Evolutionary conservation across 2,329 filamentous ascomycete genomes (phyloP), one percentile per base, ranked within the genome.

Genomic region (Herpotrichia juniperi): DNA sequence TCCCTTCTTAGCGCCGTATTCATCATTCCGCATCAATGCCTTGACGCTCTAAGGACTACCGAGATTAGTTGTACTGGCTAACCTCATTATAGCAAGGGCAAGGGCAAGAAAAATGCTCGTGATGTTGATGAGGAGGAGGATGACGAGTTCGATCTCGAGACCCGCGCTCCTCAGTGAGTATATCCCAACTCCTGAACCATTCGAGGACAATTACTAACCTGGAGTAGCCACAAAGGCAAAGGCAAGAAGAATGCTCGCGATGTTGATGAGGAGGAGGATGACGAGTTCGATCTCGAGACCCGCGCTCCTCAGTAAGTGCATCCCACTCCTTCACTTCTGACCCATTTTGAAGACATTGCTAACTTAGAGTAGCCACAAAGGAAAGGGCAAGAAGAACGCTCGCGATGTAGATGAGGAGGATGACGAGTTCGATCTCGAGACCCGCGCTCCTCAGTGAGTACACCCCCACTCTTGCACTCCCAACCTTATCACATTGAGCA

Each of bases 171-270:
- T 32, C 60, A 61, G 26, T 28, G 26, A 28, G 26, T 10, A 24
- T 17, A 17, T 9, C 9, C 9, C 14, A 2, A 22, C 8, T 42
- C 12, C 16, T 16, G 14, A 16, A 17, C 16, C n/a, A n/a, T n/a
- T n/a, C n/a, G n/a, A n/a, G n/a, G n/a, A n/a, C n/a, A n/a, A n/a
- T n/a, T n/a, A n/a, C n/a, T n/a, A n/a, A n/a, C n/a, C n/a, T n/a
- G n/a, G n/a, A n/a, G n/a, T n/a, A n/a, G n/a, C 25, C 61, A 60
- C 42, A 52, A 48, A 17, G 61, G 61, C 43, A 59, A 58, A 25
- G 61, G 52, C 40, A 59, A 52, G 22, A 50, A 51, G 46, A 12
- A 5, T 19, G 17, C 31, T 34, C 9, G 19, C 45, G 46, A 28
- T 35, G 16, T 28, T 46, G n/a, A 37, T 10, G 26, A 7, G n/a